These are phyloP conservation scores for Rhynchosporium agropyri DNA, from an alignment of 2,329 filamentous ascomycete genomes.

Conservation along the genomic window DNA sequence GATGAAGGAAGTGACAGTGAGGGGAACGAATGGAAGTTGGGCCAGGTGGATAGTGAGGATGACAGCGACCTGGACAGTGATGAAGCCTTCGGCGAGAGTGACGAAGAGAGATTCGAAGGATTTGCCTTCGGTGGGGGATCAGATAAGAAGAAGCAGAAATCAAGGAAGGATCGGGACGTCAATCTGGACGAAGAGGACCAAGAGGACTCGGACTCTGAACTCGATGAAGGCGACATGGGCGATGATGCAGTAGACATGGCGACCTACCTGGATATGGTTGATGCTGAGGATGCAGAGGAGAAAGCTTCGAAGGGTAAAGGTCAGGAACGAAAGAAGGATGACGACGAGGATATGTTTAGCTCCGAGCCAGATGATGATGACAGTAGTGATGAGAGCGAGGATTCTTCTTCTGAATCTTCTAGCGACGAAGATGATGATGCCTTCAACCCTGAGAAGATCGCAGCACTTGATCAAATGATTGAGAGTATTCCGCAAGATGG, in stretches of 20 bases:
- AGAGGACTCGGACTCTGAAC: constrained; percentile 47
- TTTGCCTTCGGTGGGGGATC: constrained; percentile 64
- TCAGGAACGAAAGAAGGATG: constrained; percentile 39
- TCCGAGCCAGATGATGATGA: constrained; percentile 46
- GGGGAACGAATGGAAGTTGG: constrained; percentile 69
- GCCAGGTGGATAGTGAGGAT: constrained; percentile 65
- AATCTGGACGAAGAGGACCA: constrained; percentile 54
- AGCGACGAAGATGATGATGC: constrained; percentile 45
- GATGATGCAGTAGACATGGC: constrained; percentile 47
- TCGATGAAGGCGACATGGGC: constrained; percentile 70
- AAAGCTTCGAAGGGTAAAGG: constrained; percentile 40
- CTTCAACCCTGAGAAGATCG: constrained; percentile 54
- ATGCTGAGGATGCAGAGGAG: constrained; percentile 69
- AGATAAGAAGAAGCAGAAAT: constrained; percentile 52
- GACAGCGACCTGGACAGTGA: constrained; percentile 73
- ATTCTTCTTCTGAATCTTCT: constrained; percentile 54
- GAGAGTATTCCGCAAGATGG: constrained; percentile 58
- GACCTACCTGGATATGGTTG: constrained; percentile 39
- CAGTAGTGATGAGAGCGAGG: constrained; percentile 55
- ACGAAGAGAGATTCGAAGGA: constrained; percentile 70
- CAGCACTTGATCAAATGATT: constrained; percentile 69
- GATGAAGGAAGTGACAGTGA: constrained; percentile 69
- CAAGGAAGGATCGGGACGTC: constrained; percentile 49
- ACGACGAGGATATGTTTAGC: constrained; percentile 49
- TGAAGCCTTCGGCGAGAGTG: constrained; percentile 71